These are phyloP conservation scores for Pseudozyma flocculosa DNA, from an alignment of 1,284 basidiomycete species.

Conservation along the genomic window DNA sequence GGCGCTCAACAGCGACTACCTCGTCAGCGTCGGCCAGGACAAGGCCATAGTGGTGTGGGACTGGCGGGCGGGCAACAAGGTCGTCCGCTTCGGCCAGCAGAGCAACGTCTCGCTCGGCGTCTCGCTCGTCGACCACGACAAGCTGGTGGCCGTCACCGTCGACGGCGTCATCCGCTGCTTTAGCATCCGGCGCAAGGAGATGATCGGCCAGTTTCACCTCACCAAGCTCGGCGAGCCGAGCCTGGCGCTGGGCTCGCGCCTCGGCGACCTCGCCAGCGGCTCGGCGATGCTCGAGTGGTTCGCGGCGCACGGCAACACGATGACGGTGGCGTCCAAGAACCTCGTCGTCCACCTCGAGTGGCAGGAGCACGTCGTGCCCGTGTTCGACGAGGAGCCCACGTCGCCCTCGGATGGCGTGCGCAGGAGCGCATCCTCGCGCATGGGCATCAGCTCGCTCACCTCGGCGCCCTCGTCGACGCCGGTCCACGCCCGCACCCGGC, in stretches of 20 bases:
- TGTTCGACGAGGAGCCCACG: slow-evolving; percentile 6
- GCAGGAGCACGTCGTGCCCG: slow-evolving; percentile 66
- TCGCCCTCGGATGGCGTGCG: slow-evolving; percentile 10
- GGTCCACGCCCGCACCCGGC: slow-evolving; percentile 21
- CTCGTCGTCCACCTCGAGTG: slow-evolving; percentile 83
- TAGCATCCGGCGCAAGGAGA: slow-evolving; percentile 79
- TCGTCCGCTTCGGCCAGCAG: slow-evolving; percentile 87
- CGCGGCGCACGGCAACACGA: slow-evolving; percentile 81
- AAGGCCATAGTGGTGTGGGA: slow-evolving; percentile 87
- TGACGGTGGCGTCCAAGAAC: slow-evolving; percentile 87
- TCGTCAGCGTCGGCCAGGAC: slow-evolving; percentile 83
- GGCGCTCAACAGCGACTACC: slow-evolving; percentile 76
- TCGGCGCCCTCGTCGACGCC: slow-evolving; percentile 4
- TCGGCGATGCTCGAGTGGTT: slow-evolving; percentile 65
- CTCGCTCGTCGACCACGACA: slow-evolving; percentile 69
- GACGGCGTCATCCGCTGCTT: slow-evolving; percentile 88
- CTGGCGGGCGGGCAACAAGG: slow-evolving; percentile 69
- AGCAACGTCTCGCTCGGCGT: slow-evolving; percentile 88
- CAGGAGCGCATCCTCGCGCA: slow-evolving; percentile 19
- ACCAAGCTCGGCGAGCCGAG: slow-evolving; percentile 69
- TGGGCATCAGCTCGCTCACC: slow-evolving; percentile 10
- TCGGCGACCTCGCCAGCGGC: slow-evolving; percentile 32
- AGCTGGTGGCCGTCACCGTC: slow-evolving; percentile 83
- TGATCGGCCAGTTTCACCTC: slow-evolving; percentile 86
- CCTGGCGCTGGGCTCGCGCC: slow-evolving; percentile 13